A percentile compares a stretch with the other conserved stretches of the same genome.
phyloP scores from a whole-genome alignment of 1,139 yeast genomes.

The Yamadazyma diospyri region DNA sequence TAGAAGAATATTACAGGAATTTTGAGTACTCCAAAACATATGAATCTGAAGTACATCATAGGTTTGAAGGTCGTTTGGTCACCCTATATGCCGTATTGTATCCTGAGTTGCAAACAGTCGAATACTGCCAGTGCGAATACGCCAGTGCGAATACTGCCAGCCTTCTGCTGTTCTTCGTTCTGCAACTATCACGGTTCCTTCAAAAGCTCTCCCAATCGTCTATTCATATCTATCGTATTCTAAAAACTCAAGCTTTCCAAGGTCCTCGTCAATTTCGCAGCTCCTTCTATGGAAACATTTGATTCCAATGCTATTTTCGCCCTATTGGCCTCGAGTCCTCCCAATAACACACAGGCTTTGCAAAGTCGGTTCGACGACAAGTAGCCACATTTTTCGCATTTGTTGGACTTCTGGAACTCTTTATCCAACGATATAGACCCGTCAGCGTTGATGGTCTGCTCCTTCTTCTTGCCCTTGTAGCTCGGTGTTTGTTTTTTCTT shows the following conservation, averaged over 20 bases:
- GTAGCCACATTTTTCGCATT: conserved; percentile 89
- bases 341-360: conserved; percentile 86
- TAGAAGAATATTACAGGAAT: too few relatives aligned
- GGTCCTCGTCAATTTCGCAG: conserved; percentile 64
- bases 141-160: too few relatives aligned
- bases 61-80: too few relatives aligned
- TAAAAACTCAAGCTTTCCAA: conserved; percentile 65
- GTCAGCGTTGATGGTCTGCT: conserved; percentile 51
- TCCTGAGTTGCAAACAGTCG: too few relatives aligned
- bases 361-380: conserved; percentile 84
- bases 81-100: too few relatives aligned
- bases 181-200: too few relatives aligned
- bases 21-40: too few relatives aligned
- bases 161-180: too few relatives aligned
- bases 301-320: conserved; percentile 57
- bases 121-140: too few relatives aligned
- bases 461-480: conserved; percentile 27
- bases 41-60: too few relatives aligned
- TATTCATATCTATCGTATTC: too few relatives aligned
- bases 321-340: conserved; percentile 76
- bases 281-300: conserved; percentile 53
- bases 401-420: conserved; percentile 56
- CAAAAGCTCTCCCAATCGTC: too few relatives aligned
- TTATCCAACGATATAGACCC: conserved; percentile 51
- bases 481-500: conserved; percentile 45